phyloP scores from a whole-genome alignment of 345 rosid species.

The Gossypium bickii region DNA sequence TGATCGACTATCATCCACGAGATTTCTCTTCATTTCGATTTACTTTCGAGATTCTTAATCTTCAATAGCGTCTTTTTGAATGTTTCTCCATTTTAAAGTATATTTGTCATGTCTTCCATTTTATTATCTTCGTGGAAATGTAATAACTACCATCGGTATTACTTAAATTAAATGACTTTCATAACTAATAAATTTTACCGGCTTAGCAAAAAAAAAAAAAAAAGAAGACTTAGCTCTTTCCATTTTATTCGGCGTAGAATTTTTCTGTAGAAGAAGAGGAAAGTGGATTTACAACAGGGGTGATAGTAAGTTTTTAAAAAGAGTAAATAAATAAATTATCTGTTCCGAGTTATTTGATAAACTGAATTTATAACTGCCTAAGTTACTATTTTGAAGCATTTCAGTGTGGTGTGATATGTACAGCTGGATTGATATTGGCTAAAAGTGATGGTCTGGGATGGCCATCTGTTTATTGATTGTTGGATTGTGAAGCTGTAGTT shows the following conservation, averaged over 20 bases:
- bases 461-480: conserved; percentile 6
- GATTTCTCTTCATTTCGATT: background rate
- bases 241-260: background rate
- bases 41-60: background rate
- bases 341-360: background rate
- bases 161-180: background rate
- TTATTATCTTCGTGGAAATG: background rate
- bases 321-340: background rate
- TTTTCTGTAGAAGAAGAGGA: conserved; percentile 3
- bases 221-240: background rate
- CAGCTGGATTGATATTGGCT: conserved; percentile 4
- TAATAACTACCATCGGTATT: background rate
- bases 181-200: no score
- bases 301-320: background rate
- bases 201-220: no score
- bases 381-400: background rate
- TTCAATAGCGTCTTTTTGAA: background rate
- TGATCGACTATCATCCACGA: background rate
- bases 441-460: conserved; percentile 25
- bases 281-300: background rate
- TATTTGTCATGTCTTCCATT: background rate
- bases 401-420: background rate
- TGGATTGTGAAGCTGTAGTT: conserved; percentile 17
- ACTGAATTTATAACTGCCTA: background rate
- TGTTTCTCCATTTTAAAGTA: background rate